Evolutionary conservation across 108 stramenopile species (phyloP).

Genomic region (Aurantiochytrium sp.): DNA sequence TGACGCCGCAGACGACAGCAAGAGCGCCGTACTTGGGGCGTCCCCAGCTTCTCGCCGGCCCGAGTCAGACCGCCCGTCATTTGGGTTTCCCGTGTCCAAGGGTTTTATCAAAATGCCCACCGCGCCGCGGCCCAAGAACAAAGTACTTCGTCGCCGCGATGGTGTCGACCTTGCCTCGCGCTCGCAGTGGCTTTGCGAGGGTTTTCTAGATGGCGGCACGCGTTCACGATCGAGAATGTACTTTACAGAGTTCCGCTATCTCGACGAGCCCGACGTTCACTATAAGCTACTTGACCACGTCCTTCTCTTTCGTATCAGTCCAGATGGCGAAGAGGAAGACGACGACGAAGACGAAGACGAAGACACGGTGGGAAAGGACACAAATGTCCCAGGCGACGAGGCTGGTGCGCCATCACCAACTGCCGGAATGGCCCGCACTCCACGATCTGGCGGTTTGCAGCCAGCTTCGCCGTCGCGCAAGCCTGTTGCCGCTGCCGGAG

Average conservation of each 20-base stretch:
- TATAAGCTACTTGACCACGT: not conserved
- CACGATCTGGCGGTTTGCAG: not conserved
- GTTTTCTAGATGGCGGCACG: not conserved
- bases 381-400: not conserved
- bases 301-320: constrained; percentile 8
- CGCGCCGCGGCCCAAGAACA: not conserved
- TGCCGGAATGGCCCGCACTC: no score
- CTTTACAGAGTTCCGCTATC: not conserved
- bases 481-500: not conserved
- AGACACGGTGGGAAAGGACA: not conserved
- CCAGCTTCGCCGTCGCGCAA: not conserved
- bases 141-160: not conserved
- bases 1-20: not conserved
- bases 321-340: not conserved
- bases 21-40: not conserved
- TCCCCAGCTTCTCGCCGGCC: not conserved
- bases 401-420: no score
- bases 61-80: not conserved
- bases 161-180: not conserved
- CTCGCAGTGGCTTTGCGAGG: constrained; percentile 3
- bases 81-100: not conserved
- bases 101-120: not conserved
- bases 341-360: constrained; percentile 13
- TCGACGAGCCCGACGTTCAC: not conserved
- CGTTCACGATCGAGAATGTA: not conserved